Evolutionary conservation across 495 filamentous ascomycete species (phyloP), one percentile per base, ranked within the genome.

Genomic region (Corynascus novoguineensis): DNA sequence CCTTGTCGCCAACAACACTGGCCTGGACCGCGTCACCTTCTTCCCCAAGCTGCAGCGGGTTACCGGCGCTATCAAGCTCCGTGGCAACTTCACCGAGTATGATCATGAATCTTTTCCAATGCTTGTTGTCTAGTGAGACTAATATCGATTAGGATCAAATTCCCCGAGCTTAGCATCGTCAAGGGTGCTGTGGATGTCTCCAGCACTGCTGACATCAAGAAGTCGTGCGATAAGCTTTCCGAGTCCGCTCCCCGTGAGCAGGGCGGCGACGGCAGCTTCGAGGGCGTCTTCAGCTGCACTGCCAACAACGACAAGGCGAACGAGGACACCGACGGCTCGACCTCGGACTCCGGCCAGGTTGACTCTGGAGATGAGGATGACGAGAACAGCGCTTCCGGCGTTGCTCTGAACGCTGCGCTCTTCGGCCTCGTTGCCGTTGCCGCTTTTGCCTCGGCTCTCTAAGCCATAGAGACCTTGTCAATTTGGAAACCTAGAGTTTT

Each of bases 171-270:
- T 22, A 74, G 82, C 58, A 81, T 87, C 58, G 91, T 97, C 60
- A 78, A 80, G 65, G 93, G 93, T 77, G 86, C 84, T 51, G 92
- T 96, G 78, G 90, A 96, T 75, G 72, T 95, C 60, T 82, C 90
- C 74, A 86, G 80, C 62, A 87, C 87, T 31, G 79, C 75, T 58
- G 76, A 85, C 55, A 84, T 91, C 73, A 68, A 28, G 22, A n/a
- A 54, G 0, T 67, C 71, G 25, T 81, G 79, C 74, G 53, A 64
- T 21, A 49, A 59, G 37, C 80, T 89, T 67, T 37, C 78, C 15
- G 57, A 70, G 60, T 62, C 76, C 32, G 64, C 65, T 19, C 61
- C 62, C 34, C 59, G 67, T 40, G 62, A 53, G 34, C 70, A 74
- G 59, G 70, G 71, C 63, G 62, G 76, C 63, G 58, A 62, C 44